These are phyloP conservation scores for Chaetothyriales sp. DNA, from an alignment of 2,329 filamentous ascomycete species.

Conservation along the genomic window DNA sequence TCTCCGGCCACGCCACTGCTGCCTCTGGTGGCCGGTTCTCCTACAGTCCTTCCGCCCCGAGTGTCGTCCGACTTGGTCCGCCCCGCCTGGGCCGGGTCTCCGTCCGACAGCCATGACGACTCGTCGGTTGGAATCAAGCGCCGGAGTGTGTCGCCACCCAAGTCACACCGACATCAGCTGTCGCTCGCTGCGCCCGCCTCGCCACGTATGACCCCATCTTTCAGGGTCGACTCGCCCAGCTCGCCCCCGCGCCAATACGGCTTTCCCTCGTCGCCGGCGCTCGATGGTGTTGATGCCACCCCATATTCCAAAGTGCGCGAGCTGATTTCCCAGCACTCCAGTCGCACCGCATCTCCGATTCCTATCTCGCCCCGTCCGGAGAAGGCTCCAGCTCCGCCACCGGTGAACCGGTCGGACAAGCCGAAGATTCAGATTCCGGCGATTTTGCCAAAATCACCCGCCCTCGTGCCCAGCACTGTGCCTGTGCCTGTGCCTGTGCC, in stretches of 20 bases:
- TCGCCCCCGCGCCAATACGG: constrained; percentile 25
- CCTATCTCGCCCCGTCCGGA: constrained; percentile 8
- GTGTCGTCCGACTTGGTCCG: constrained; percentile 30
- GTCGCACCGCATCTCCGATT: constrained; percentile 8
- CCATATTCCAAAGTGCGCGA: constrained; percentile 12
- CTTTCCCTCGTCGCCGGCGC: constrained; percentile 14
- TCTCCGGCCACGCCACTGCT: constrained; percentile 3
- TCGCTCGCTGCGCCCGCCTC: constrained; percentile 30
- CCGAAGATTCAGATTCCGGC: constrained; percentile 48
- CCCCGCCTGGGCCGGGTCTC: constrained; percentile 26
- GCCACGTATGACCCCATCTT: constrained; percentile 27
- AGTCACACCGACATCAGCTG: constrained; percentile 40
- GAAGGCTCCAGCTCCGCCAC: constrained; percentile 44
- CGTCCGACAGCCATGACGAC: constrained; percentile 9
- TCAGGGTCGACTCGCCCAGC: constrained; percentile 30
- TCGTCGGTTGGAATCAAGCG: constrained; percentile 17
- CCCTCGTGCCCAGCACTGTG: constrained; percentile 14
- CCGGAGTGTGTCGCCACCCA: constrained; percentile 35
- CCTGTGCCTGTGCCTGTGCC: not conserved
- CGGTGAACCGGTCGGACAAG: constrained; percentile 68
- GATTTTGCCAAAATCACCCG: constrained; percentile 24
- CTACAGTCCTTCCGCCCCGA: constrained; percentile 19
- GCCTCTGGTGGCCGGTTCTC: constrained; percentile 21
- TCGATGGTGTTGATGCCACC: constrained; percentile 13
- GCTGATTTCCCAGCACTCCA: constrained; percentile 15